Percentiles rank a stretch among this genome's conserved stretches.
phyloP scores from a whole-genome alignment of 495 filamentous ascomycete species.

The Penicillium paradoxum region DNA sequence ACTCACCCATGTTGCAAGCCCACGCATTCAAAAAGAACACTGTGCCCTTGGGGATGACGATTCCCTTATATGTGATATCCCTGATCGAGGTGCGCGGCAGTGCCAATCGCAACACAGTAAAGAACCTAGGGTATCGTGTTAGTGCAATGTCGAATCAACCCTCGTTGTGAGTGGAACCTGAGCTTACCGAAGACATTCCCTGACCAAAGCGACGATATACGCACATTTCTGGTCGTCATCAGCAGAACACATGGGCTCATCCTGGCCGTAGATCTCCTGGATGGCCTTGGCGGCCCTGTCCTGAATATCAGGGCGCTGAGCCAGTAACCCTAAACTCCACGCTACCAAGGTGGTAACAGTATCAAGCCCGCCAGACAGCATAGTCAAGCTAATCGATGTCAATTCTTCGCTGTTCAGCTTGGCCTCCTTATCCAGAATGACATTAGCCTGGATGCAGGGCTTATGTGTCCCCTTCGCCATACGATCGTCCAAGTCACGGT shows the following conservation, averaged over 20 bases:
- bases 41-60: constrained; percentile 53
- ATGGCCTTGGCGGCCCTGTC: constrained; percentile 54
- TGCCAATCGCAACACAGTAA: constrained; percentile 55
- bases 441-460: constrained; percentile 62
- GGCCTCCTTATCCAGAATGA: constrained; percentile 57
- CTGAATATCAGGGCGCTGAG: constrained; percentile 56
- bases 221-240: constrained; percentile 57
- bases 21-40: constrained; percentile 62
- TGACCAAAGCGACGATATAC: constrained; percentile 55
- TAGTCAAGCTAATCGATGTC: constrained; percentile 58
- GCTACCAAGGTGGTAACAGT: constrained; percentile 58
- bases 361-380: constrained; percentile 59
- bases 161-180: neutral
- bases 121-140: constrained; percentile 37
- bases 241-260: constrained; percentile 52
- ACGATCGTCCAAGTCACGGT: constrained; percentile 48
- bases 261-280: constrained; percentile 45
- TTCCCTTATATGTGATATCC: constrained; percentile 54
- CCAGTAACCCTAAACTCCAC: constrained; percentile 57
- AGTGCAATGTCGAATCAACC: neutral
- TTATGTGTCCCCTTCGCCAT: constrained; percentile 56
- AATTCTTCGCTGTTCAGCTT: constrained; percentile 55
- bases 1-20: constrained; percentile 58
- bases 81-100: constrained; percentile 56
- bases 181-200: constrained; percentile 51